These are phyloP conservation scores for Dinochytrium kinnereticum DNA, from an alignment of 371 early-diverging fungal species.

Conservation along the genomic window DNA sequence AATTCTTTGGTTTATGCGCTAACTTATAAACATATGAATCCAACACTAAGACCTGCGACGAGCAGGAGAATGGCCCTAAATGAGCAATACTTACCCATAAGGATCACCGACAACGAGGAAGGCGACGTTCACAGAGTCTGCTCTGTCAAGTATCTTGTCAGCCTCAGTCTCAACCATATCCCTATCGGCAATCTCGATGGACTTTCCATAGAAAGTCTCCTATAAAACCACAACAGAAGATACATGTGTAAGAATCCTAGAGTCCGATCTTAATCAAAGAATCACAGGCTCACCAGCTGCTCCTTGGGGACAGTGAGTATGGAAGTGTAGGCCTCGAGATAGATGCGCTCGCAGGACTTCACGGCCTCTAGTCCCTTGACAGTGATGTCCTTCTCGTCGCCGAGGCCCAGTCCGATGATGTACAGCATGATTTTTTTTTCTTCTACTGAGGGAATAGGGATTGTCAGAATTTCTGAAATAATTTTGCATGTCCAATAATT, in stretches of 20 bases:
- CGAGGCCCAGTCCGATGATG: conserved; percentile 96
- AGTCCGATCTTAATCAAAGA: no score
- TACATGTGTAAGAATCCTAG: no score
- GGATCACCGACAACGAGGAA: conserved; percentile 99
- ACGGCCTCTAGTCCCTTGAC: conserved; percentile 95
- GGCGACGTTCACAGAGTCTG: conserved; percentile 87
- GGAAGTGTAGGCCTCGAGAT: conserved; percentile 99
- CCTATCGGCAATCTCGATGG: conserved; percentile 89
- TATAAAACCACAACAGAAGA: no score
- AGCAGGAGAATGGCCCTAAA: not conserved
- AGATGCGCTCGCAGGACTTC: conserved; percentile 85
- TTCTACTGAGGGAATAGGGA: no score
- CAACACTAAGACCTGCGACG: conserved; percentile 10
- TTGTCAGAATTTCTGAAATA: no score
- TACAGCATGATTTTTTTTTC: conserved; percentile 71
- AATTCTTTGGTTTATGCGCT: no score
- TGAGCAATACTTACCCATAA: conserved; percentile 84
- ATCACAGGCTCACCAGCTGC: conserved; percentile 80
- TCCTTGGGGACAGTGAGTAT: conserved; percentile 87
- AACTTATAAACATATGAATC: not conserved
- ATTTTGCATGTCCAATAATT: no score
- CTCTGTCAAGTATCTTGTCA: conserved; percentile 88
- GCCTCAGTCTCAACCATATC: conserved; percentile 96
- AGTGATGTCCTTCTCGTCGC: conserved; percentile 95
- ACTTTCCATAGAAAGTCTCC: conserved; percentile 88